These are phyloP conservation scores for Scopulariopsis brevicaulis DNA, from an alignment of 2,329 filamentous ascomycete species.

Conservation along the genomic window DNA sequence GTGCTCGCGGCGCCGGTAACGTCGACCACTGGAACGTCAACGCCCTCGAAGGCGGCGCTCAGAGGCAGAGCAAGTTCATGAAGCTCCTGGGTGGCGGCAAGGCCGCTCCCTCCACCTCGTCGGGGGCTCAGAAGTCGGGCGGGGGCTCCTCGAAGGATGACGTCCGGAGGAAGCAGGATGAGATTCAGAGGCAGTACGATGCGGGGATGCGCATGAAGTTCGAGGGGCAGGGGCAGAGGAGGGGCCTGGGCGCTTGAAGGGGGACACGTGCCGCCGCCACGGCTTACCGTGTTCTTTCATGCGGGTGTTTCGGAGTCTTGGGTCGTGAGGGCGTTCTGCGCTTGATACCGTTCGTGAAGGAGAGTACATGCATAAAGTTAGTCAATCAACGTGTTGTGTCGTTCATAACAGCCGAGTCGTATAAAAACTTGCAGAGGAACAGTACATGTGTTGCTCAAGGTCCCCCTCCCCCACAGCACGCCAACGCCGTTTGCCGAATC, in stretches of 20 bases:
- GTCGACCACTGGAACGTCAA: conserved; percentile 41
- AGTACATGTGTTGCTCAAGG: background rate
- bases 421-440: background rate
- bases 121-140: background rate
- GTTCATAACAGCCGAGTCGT: background rate
- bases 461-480: background rate
- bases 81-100: conserved; percentile 43
- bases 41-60: conserved; percentile 35
- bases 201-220: conserved; percentile 44
- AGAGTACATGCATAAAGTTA: background rate
- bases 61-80: conserved; percentile 44
- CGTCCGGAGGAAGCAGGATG: conserved; percentile 28
- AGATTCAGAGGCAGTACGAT: conserved; percentile 46
- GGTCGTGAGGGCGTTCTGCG: background rate
- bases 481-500: background rate
- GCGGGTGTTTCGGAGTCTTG: background rate
- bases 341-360: background rate
- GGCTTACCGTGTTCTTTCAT: background rate
- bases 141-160: background rate
- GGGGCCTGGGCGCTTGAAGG: conserved; percentile 37
- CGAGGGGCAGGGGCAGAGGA: conserved; percentile 34
- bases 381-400: background rate
- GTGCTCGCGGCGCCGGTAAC: conserved; percentile 7
- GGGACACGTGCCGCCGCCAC: background rate
- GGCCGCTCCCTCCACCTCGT: conserved; percentile 9